Evolutionary conservation across 2,329 filamentous ascomycete genomes (phyloP).

Genomic region (Fusarium sp.): DNA sequence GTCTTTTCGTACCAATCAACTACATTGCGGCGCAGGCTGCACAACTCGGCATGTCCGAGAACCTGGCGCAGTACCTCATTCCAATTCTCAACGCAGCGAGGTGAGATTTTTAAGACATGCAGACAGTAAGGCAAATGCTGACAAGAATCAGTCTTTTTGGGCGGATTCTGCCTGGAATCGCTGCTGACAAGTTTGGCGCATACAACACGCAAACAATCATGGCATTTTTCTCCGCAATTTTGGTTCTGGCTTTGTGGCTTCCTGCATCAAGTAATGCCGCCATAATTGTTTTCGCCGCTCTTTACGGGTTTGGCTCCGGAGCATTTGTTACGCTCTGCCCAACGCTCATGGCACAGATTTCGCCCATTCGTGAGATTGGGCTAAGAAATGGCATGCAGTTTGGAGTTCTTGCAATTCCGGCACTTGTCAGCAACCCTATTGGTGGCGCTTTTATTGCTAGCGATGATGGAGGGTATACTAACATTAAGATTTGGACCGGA

Average conservation of each 20-base stretch:
- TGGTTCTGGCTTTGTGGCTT: slow-evolving; percentile 52
- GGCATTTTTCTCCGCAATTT: slow-evolving; percentile 48
- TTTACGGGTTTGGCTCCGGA: slow-evolving; percentile 53
- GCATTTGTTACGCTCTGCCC: slow-evolving; percentile 48
- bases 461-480: not conserved
- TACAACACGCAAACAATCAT: slow-evolving; percentile 60
- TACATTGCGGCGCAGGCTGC: slow-evolving; percentile 51
- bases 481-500: slow-evolving; percentile 3
- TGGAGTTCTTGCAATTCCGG: slow-evolving; percentile 24
- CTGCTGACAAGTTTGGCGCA: slow-evolving; percentile 52
- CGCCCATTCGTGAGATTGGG: slow-evolving; percentile 66
- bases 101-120: not conserved
- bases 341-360: slow-evolving; percentile 60
- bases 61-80: slow-evolving; percentile 51
- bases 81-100: slow-evolving; percentile 53
- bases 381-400: slow-evolving; percentile 59
- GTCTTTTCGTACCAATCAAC: slow-evolving; percentile 54
- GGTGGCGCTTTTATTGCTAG: slow-evolving; percentile 31
- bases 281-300: slow-evolving; percentile 46
- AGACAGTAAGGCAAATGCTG: not conserved
- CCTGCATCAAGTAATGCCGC: slow-evolving; percentile 42
- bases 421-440: slow-evolving; percentile 36
- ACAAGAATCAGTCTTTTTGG: slow-evolving; percentile 50
- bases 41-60: slow-evolving; percentile 42
- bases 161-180: slow-evolving; percentile 48